These are phyloP conservation scores for Penicillium sp. DNA, from an alignment of 2,329 filamentous ascomycete species.

Conservation along the genomic window DNA sequence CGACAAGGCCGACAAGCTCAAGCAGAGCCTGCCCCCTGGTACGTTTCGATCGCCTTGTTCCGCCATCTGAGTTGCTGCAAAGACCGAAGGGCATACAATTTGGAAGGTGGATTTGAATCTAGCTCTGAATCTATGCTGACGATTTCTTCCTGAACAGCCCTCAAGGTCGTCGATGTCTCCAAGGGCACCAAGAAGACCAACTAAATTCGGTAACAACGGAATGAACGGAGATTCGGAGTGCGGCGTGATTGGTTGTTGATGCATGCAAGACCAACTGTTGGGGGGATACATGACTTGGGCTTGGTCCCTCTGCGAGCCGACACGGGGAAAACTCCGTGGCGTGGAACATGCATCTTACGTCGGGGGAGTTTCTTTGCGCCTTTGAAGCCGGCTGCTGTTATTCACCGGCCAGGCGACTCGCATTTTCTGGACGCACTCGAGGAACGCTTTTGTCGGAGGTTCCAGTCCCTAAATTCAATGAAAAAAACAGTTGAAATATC, in stretches of 20 bases:
- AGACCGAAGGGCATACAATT: neutral
- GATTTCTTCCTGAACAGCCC: conserved; percentile 30
- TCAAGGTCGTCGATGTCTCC: conserved; percentile 46
- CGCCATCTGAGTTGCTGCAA: neutral
- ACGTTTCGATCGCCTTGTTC: conserved; percentile 46
- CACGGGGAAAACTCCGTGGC: conserved; percentile 24
- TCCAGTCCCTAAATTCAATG: conserved; percentile 33
- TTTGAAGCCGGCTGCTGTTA: conserved; percentile 23
- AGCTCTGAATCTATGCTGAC: conserved; percentile 18
- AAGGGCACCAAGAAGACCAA: conserved; percentile 48
- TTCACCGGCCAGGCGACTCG: conserved; percentile 31
- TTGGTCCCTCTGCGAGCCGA: conserved; percentile 33
- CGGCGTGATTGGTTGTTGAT: conserved; percentile 26
- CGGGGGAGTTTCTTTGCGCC: conserved; percentile 27
- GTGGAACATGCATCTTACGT: conserved; percentile 10
- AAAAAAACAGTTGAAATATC: conserved; percentile 42
- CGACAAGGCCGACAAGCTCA: conserved; percentile 99
- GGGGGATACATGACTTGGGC: conserved; percentile 24
- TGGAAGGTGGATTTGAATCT: neutral
- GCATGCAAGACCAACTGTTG: conserved; percentile 30
- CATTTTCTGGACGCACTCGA: conserved; percentile 29
- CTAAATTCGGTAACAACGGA: conserved; percentile 35
- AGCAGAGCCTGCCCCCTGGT: conserved; percentile 98
- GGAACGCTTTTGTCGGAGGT: conserved; percentile 32
- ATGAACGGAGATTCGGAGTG: conserved; percentile 28